A percentile compares a stretch with the other conserved stretches of the same genome.
Conservation (phyloP, 129 eudicot genomes). For the Centrapalus pauciflorus region DNA sequence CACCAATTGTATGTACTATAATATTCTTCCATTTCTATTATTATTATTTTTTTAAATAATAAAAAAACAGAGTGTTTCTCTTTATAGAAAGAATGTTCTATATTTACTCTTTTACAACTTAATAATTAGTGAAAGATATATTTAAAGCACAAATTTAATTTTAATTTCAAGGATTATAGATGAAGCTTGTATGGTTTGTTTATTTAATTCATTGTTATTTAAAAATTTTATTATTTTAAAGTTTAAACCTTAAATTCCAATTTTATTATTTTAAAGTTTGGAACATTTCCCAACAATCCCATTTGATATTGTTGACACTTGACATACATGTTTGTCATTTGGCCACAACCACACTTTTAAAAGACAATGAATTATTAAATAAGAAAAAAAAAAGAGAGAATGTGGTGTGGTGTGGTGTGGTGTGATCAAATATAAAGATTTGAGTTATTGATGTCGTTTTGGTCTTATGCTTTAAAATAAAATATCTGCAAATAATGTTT, state of each 20-base stretch:
- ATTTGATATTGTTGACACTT: constrained; percentile 18
- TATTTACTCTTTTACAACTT: too few species aligned
- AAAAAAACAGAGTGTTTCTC: too few species aligned
- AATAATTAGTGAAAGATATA: too few species aligned
- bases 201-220: too few species aligned
- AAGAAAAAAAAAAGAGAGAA: constrained; percentile 10
- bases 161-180: too few species aligned
- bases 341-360: constrained; percentile 5
- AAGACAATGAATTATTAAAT: neutral
- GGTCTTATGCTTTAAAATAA: constrained; percentile 9
- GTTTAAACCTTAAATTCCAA: too few species aligned
- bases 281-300: constrained; percentile 22
- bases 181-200: too few species aligned
- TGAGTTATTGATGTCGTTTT: constrained; percentile 17
- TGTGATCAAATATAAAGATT: constrained; percentile 22
- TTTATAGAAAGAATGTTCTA: too few species aligned
- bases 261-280: constrained; percentile 10
- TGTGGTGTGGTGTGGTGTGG: too few species aligned
- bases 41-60: too few species aligned
- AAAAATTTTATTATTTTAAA: too few species aligned
- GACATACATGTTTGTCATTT: constrained; percentile 29
- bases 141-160: too few species aligned
- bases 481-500: neutral
- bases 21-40: neutral
- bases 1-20: constrained; percentile 15